Base-by-base conservation (phyloP, 2,329 filamentous ascomycete genomes). In the Calonectria hawksworthii region DNA sequence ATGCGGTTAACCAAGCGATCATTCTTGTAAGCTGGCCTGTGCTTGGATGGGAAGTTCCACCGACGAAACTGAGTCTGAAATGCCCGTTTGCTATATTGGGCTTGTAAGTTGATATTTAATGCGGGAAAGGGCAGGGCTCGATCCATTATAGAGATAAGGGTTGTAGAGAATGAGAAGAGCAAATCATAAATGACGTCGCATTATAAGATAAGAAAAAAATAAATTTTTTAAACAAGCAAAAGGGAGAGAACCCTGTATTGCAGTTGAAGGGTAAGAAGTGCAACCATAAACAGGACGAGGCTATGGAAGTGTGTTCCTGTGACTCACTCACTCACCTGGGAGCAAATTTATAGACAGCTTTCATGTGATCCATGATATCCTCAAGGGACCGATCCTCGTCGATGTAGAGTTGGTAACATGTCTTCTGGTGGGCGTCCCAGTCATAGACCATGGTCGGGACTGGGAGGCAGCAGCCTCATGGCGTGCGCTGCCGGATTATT, bases 41-140 rank as follows among this genome's bases (percentile, higher is more conserved):
- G 92, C 83, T 95, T 95, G 73, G 90, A 91, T 18, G 94, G 94
- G 79, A 97, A 96, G 10, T 92, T 90, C 95, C 95, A 97, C 83
- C 92, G 89, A 81, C 92, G 93, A 85, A 96, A 95, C 79, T 95
- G 93, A 4, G 89, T 92, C 83, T 95, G 94, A 75, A 93, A 95
- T 54, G 93, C 93, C 74, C 94, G 92, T 87, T 95, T 95, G 83
- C 94, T 94, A 84, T 70, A 54, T 75, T 59, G 66, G 26, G 70
- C 28, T 69, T 73, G 75, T 81, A 74, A 80, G 76, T 77, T 23
- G 65, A 66, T 14, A 26, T n/a, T 41, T 38, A 52, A 21, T 34
- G 9, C 9, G 47, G 21, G 11, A 50, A 64, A 47, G 6, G 18
- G 32, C 8, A 18, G 38, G 14, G 44, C 23, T 11, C 14, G 36